phyloP scores from a whole-genome alignment of 2,329 filamentous ascomycete genomes.

The Dichotomopilus funicola region DNA sequence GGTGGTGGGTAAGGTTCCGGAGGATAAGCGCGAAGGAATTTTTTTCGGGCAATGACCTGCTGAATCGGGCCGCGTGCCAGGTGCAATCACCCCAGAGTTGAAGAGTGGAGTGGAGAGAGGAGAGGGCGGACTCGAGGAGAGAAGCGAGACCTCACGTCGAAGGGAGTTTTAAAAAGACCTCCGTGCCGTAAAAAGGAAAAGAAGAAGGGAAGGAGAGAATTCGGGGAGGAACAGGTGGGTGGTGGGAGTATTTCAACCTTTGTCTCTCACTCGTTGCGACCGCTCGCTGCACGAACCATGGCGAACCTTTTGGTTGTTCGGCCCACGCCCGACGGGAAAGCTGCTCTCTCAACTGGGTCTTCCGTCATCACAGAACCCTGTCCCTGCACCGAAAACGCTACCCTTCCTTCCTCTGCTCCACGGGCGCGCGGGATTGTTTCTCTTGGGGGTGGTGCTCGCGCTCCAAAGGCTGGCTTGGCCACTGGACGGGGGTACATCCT shows the following conservation, averaged over 20 bases:
- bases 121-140: conserved; percentile 20
- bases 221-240: conserved; percentile 17
- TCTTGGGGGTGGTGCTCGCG: conserved; percentile 15
- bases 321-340: conserved; percentile 8
- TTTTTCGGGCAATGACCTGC: conserved; percentile 1
- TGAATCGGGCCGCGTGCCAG: conserved; percentile 6
- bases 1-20: background rate
- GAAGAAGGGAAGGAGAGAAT: conserved; percentile 23
- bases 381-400: conserved; percentile 16
- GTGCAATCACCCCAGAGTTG: conserved; percentile 4
- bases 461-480: conserved; percentile 7
- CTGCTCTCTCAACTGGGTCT: conserved; percentile 15
- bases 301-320: background rate
- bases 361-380: conserved; percentile 9
- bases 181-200: conserved; percentile 42
- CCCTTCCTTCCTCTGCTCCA: conserved; percentile 8
- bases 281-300: background rate
- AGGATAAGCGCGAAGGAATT: background rate
- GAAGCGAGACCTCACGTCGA: conserved; percentile 41
- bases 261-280: background rate
- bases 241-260: conserved; percentile 25
- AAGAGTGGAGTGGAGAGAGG: conserved; percentile 17
- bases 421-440: conserved; percentile 15
- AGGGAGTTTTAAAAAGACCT: conserved; percentile 40
- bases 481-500: conserved; percentile 10